A percentile compares a stretch with the other conserved stretches of the same genome.
Evolutionary conservation across 1,139 yeast genomes (phyloP).

Genomic region (Suhomyces bolitotheri): DNA sequence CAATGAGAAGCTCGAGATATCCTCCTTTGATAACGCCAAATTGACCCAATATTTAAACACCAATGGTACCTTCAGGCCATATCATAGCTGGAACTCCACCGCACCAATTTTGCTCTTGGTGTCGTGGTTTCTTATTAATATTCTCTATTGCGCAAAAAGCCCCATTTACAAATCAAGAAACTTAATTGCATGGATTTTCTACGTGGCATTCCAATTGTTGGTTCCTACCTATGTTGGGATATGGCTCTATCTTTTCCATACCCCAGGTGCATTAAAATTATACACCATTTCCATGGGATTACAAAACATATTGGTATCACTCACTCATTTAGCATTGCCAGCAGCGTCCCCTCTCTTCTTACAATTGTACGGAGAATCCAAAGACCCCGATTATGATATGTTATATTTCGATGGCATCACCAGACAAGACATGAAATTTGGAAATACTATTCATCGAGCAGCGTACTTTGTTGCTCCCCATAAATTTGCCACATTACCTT

Average conservation of each 20-base stretch:
- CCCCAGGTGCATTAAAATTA: conserved; percentile 18
- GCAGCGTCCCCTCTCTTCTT: conserved; percentile 20
- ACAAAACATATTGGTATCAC: conserved; percentile 15
- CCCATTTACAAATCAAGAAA: conserved; percentile 13
- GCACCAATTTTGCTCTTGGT: conserved; percentile 16
- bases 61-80: conserved; percentile 6
- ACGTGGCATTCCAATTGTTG: conserved; percentile 18
- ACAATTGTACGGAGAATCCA: conserved; percentile 18
- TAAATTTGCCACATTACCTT: conserved; percentile 20
- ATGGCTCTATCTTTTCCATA: conserved; percentile 19
- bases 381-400: conserved; percentile 19
- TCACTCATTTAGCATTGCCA: conserved; percentile 19
- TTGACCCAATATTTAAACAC: conserved; percentile 3
- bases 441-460: conserved; percentile 14
- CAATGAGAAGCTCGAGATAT: neutral
- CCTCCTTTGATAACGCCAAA: conserved; percentile 1
- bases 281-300: conserved; percentile 16
- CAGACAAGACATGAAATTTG: conserved; percentile 17
- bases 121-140: conserved; percentile 16
- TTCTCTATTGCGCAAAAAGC: conserved; percentile 11
- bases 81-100: conserved; percentile 14
- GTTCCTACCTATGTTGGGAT: conserved; percentile 15
- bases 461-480: conserved; percentile 20
- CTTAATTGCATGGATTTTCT: conserved; percentile 18
- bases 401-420: conserved; percentile 20